Evolutionary conservation across 495 filamentous ascomycete genomes (phyloP).

Genomic region (Penicillium subrubescens): DNA sequence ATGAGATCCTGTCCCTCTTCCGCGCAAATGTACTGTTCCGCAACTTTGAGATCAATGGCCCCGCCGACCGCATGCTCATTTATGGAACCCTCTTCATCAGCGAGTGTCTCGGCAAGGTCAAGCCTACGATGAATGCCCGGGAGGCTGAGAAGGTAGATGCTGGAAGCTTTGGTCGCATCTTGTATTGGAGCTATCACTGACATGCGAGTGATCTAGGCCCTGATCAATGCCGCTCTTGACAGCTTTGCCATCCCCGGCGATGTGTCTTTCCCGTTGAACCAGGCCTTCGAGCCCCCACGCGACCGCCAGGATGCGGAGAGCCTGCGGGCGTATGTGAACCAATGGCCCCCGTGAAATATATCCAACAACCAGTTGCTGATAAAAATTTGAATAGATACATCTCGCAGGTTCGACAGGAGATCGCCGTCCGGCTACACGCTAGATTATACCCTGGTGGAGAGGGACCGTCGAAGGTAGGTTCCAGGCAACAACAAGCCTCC

Average conservation of each 20-base stretch:
- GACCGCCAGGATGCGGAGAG: constrained; percentile 88
- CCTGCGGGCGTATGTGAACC: constrained; percentile 63
- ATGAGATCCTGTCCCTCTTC: constrained; percentile 91
- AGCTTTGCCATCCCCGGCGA: constrained; percentile 97
- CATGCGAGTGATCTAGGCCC: constrained; percentile 44
- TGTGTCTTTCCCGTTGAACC: constrained; percentile 88
- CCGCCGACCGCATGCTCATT: constrained; percentile 90
- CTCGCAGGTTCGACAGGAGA: constrained; percentile 87
- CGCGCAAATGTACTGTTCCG: constrained; percentile 98
- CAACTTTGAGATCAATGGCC: constrained; percentile 98
- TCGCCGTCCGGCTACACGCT: constrained; percentile 76
- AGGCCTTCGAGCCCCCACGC: constrained; percentile 76
- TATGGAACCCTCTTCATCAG: constrained; percentile 95
- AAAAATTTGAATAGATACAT: constrained; percentile 57
- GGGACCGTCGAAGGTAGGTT: constrained; percentile 78
- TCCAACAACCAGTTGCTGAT: constrained; percentile 12
- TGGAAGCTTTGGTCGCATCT: background rate
- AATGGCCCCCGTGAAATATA: background rate
- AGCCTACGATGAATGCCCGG: constrained; percentile 62
- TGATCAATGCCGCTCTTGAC: constrained; percentile 76
- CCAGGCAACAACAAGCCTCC: constrained; percentile 1
- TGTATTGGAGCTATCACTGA: constrained; percentile 3
- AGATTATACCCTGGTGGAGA: constrained; percentile 84
- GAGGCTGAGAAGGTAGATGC: constrained; percentile 60
- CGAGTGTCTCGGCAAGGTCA: constrained; percentile 84